These are phyloP conservation scores for Pascua guehoae DNA, from an alignment of 1,284 basidiomycete genomes.

Conservation along the genomic window DNA sequence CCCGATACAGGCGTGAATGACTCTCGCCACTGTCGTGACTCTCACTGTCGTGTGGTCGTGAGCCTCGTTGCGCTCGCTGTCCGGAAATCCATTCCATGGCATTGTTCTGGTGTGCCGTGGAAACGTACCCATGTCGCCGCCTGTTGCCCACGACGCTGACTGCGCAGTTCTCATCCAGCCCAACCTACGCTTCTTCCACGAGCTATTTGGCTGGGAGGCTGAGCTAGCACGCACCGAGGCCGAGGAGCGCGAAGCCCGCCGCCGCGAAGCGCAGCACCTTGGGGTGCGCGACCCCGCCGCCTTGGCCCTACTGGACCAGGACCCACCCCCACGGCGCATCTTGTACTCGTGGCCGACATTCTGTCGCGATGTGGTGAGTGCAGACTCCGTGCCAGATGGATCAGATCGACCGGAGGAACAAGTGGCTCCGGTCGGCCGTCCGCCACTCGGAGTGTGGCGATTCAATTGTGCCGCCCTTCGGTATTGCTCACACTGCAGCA, in stretches of 20 bases:
- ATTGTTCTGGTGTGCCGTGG: no score
- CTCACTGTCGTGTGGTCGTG: no score
- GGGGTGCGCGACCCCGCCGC: conserved; percentile 25
- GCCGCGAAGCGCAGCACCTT: conserved; percentile 18
- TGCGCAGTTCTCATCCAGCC: conserved; percentile 77
- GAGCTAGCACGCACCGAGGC: conserved; percentile 55
- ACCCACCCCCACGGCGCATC: conserved; percentile 20
- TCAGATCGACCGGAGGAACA: not conserved
- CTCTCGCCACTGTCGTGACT: not conserved
- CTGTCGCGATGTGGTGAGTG: conserved; percentile 48
- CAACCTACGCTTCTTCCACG: conserved; percentile 87
- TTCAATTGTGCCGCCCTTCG: no score
- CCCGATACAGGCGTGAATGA: no score
- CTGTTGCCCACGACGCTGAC: not conserved
- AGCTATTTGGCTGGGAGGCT: conserved; percentile 89
- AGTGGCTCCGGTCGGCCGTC: conserved; percentile 3
- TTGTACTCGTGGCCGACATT: conserved; percentile 47
- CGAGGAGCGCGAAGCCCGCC: conserved; percentile 13
- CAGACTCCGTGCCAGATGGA: not conserved
- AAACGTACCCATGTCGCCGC: not conserved
- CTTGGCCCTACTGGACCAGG: conserved; percentile 20
- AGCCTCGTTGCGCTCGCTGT: no score
- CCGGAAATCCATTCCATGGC: no score
- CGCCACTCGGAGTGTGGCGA: not conserved
- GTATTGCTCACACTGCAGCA: conserved; percentile 20